These are phyloP conservation scores for Colletotrichum destructivum DNA, from an alignment of 2,329 filamentous ascomycete species.

Conservation along the genomic window DNA sequence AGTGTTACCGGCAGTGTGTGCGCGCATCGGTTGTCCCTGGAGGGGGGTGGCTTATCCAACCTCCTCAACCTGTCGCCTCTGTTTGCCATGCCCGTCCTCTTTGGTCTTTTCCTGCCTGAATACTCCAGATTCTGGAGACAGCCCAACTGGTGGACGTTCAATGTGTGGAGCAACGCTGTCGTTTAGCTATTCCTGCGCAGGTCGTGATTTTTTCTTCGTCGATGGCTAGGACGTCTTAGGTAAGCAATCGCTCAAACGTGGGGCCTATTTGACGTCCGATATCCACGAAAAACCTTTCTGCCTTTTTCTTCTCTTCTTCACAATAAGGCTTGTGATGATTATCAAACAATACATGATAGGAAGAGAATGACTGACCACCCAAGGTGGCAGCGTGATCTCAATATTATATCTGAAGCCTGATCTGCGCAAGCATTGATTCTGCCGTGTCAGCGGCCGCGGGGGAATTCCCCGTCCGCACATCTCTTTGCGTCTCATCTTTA, in stretches of 20 bases:
- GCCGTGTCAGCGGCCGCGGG: constrained; percentile 8
- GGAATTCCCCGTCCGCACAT: constrained; percentile 11
- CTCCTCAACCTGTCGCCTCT: constrained; percentile 18
- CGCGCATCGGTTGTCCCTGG: constrained; percentile 19
- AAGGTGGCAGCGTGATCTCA: constrained; percentile 72
- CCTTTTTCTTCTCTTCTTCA: constrained; percentile 50
- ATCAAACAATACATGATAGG: constrained; percentile 73
- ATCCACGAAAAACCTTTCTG: constrained; percentile 44
- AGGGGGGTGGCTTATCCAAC: constrained; percentile 18
- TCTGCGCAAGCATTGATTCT: constrained; percentile 30
- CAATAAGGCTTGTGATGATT: constrained; percentile 74
- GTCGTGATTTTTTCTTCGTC: constrained; percentile 11
- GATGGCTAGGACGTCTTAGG: constrained; percentile 18
- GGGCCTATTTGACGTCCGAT: constrained; percentile 40
- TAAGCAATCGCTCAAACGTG: constrained; percentile 25
- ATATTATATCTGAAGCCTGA: constrained; percentile 71
- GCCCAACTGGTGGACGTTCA: constrained; percentile 20
- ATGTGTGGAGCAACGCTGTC: constrained; percentile 26
- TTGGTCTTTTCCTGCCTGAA: background rate
- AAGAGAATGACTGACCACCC: constrained; percentile 75
- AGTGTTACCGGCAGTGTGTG: background rate
- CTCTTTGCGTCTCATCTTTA: constrained; percentile 38
- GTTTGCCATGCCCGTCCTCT: background rate
- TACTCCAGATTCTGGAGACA: constrained; percentile 28
- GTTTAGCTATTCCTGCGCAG: constrained; percentile 2